These are phyloP conservation scores for Pycnococcus provasolii DNA, from an alignment of 139 green algal genomes.

Conservation along the genomic window DNA sequence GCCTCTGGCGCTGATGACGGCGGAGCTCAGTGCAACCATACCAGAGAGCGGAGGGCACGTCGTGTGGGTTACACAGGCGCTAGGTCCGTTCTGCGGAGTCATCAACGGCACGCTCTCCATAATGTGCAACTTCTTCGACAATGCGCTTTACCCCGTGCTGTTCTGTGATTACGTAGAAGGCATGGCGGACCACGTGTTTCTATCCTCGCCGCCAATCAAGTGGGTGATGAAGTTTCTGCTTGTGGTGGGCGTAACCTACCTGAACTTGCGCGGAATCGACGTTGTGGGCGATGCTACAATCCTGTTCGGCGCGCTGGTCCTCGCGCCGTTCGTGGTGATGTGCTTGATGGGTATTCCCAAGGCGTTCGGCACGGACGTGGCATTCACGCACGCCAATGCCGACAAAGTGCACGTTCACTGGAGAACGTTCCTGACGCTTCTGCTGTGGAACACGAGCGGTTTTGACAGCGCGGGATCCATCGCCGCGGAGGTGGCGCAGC, in stretches of 20 bases:
- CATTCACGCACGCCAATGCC: not conserved
- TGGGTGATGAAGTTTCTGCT: not conserved
- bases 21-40: slow-evolving; percentile 27
- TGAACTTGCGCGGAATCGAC: slow-evolving; percentile 4
- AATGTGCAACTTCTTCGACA: slow-evolving; percentile 18
- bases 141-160: slow-evolving; percentile 23
- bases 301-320: not conserved
- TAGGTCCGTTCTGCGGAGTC: slow-evolving; percentile 35
- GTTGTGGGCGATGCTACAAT: slow-evolving; percentile 6
- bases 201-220: not conserved
- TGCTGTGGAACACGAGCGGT: slow-evolving; percentile 15
- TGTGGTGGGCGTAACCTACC: not conserved
- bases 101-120: slow-evolving; percentile 21
- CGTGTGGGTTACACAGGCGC: slow-evolving; percentile 33
- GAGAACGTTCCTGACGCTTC: slow-evolving; percentile 2
- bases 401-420: slow-evolving; percentile 1
- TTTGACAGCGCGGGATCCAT: slow-evolving; percentile 20
- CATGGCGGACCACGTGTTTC: not conserved
- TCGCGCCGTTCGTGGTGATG: slow-evolving; percentile 9
- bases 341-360: not conserved
- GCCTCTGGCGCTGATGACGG: slow-evolving; percentile 38
- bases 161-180: slow-evolving; percentile 23
- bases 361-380: not conserved
- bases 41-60: slow-evolving; percentile 37
- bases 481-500: slow-evolving; percentile 22